Percentiles rank a stretch among this genome's conserved stretches.
Conservation (phyloP, 768 basidiomycete species). For the Suillus americanus region DNA sequence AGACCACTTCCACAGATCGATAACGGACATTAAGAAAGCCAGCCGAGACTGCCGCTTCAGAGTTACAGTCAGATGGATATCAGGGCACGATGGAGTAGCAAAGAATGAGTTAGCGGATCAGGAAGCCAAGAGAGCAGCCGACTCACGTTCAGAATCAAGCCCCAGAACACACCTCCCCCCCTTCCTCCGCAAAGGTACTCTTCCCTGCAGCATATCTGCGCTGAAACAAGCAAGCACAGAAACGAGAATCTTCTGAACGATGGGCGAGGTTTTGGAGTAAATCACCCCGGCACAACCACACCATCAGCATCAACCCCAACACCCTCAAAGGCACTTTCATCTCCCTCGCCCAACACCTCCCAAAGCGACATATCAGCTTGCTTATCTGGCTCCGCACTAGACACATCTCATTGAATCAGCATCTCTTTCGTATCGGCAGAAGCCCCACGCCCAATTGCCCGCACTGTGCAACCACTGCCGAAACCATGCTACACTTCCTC, state of each 20-base stretch:
- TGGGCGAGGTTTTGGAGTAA: not conserved
- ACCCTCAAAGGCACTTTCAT: not conserved
- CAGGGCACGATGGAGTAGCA: conserved; percentile 4
- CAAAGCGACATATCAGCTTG: conserved; percentile 19
- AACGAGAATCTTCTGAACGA: not conserved
- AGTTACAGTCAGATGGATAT: conserved; percentile 1
- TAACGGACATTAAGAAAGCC: not conserved
- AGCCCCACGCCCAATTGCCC: conserved; percentile 26
- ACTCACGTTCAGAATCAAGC: not conserved
- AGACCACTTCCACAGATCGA: conserved; percentile 1
- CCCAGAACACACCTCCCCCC: not conserved
- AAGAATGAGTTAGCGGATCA: conserved; percentile 23
- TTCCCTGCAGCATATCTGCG: conserved; percentile 8
- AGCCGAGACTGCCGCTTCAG: accelerated
- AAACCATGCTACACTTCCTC: conserved; percentile 33
- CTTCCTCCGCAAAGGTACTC: not conserved
- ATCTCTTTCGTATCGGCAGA: conserved; percentile 28
- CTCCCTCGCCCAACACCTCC: conserved; percentile 7
- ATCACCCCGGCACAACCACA: not conserved
- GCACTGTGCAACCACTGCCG: conserved; percentile 17
- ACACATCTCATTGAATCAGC: conserved; percentile 28
- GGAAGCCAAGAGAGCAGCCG: conserved; percentile 21
- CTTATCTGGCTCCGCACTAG: conserved; percentile 32
- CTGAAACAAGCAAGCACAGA: conserved; percentile 7
- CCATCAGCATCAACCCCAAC: not conserved